A percentile compares a stretch with the other conserved stretches of the same genome.
These are phyloP conservation scores for Rostrohypoxylon terebratum DNA, from an alignment of 495 filamentous ascomycete species.

Conservation along the genomic window DNA sequence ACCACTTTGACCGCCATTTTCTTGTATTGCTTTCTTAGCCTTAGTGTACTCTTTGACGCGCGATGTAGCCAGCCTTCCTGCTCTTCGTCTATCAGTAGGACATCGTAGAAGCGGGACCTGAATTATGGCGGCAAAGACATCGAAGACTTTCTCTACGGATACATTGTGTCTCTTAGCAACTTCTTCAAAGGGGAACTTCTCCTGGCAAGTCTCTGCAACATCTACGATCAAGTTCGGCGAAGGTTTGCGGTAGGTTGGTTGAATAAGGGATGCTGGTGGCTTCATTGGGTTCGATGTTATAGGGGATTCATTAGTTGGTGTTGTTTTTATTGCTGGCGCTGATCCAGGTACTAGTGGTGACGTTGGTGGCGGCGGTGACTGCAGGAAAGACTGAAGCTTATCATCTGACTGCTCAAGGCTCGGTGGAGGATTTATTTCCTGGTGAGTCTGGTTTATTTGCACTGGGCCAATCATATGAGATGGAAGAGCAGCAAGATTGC, in stretches of 20 bases:
- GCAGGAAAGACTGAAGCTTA: slow-evolving; percentile 30
- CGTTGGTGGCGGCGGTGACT: neutral
- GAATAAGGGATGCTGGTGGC: slow-evolving; percentile 44
- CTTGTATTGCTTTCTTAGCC: slow-evolving; percentile 48
- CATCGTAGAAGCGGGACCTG: slow-evolving; percentile 59
- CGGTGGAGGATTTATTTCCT: slow-evolving; percentile 4
- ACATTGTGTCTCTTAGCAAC: slow-evolving; percentile 58
- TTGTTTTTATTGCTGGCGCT: slow-evolving; percentile 4
- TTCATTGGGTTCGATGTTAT: slow-evolving; percentile 29
- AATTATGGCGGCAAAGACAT: slow-evolving; percentile 59
- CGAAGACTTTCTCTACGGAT: slow-evolving; percentile 57
- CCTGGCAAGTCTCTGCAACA: slow-evolving; percentile 62
- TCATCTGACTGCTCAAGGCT: slow-evolving; percentile 31
- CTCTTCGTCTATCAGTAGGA: slow-evolving; percentile 56
- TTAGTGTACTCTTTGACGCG: slow-evolving; percentile 52
- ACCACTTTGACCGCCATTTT: slow-evolving; percentile 1
- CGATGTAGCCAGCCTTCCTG: slow-evolving; percentile 48
- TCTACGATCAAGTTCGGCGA: slow-evolving; percentile 58
- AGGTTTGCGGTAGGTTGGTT: slow-evolving; percentile 50
- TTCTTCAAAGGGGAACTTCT: slow-evolving; percentile 58
- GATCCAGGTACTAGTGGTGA: slow-evolving; percentile 5
- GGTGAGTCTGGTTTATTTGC: slow-evolving; percentile 15
- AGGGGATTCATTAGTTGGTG: neutral
- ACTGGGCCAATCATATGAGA: slow-evolving; percentile 25
- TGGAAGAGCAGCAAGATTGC: slow-evolving; percentile 28